Conservation (phyloP, 805 yeast species). For the Priceomyces melissophilus region DNA sequence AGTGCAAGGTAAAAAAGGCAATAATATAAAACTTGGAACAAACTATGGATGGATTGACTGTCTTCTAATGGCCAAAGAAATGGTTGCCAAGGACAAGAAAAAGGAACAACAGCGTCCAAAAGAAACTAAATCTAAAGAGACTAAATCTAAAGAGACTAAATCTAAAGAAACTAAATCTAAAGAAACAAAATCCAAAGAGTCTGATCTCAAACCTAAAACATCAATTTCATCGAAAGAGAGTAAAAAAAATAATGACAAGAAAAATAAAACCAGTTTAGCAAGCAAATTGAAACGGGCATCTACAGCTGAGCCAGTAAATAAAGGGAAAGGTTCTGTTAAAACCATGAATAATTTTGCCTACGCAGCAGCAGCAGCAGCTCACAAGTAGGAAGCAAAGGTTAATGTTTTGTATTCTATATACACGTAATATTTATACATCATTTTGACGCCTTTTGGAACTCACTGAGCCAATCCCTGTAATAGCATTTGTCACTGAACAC, state of each 20-base stretch:
- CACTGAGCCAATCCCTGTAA: slow-evolving; percentile 34
- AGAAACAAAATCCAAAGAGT: slow-evolving; percentile 1
- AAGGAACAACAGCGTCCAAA: slow-evolving; percentile 8
- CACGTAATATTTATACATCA: background rate
- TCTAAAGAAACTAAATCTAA: slow-evolving; percentile 5
- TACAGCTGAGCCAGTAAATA: background rate
- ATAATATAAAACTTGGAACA: slow-evolving; percentile 43
- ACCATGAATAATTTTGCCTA: slow-evolving; percentile 36
- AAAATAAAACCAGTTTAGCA: background rate
- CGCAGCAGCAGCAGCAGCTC: slow-evolving; percentile 47
- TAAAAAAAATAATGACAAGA: no score
- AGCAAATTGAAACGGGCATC: background rate
- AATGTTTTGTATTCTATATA: background rate
- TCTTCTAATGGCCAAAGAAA: slow-evolving; percentile 60
- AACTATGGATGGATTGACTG: slow-evolving; percentile 68
- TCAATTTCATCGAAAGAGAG: background rate
- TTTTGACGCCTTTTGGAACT: slow-evolving; percentile 12
- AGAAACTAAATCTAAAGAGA: slow-evolving; percentile 9
- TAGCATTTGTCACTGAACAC: slow-evolving; percentile 36
- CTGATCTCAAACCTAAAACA: slow-evolving; percentile 1
- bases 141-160: slow-evolving; percentile 1
- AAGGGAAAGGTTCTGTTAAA: slow-evolving; percentile 3
- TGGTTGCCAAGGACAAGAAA: slow-evolving; percentile 24
- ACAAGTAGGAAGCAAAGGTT: slow-evolving; percentile 16
- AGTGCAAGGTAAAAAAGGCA: slow-evolving; percentile 27